These are phyloP conservation scores for Kluyveromyces sp. DNA, from an alignment of 1,139 yeast genomes.

Conservation along the genomic window DNA sequence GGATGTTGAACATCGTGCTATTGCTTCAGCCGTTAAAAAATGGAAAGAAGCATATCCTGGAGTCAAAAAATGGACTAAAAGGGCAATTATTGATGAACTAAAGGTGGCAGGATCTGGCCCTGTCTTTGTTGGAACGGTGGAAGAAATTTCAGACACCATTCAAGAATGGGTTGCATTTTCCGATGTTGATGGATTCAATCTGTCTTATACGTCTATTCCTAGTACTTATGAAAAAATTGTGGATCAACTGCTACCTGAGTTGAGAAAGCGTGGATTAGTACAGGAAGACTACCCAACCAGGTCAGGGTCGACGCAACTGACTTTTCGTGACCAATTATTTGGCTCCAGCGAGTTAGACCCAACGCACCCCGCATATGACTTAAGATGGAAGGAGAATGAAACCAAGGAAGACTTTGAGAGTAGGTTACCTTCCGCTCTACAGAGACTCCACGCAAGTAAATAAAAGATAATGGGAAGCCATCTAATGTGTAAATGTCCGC, in stretches of 20 bases:
- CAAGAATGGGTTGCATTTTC: slow-evolving; percentile 34
- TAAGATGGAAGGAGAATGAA: slow-evolving; percentile 39
- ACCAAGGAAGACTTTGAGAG: slow-evolving; percentile 36
- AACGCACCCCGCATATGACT: slow-evolving; percentile 36
- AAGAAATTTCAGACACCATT: slow-evolving; percentile 31
- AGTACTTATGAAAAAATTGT: slow-evolving; percentile 35
- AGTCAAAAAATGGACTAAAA: slow-evolving; percentile 27
- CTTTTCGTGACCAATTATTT: slow-evolving; percentile 26
- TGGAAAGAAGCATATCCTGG: slow-evolving; percentile 21
- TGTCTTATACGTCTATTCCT: slow-evolving; percentile 33
- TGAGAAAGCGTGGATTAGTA: slow-evolving; percentile 33
- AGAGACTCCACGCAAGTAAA: not conserved
- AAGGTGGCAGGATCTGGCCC: slow-evolving; percentile 33
- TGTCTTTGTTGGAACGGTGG: slow-evolving; percentile 30
- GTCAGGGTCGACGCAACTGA: slow-evolving; percentile 15
- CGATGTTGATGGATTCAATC: slow-evolving; percentile 36
- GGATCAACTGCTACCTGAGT: slow-evolving; percentile 34
- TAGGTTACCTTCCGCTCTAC: not conserved
- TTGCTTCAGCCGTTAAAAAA: slow-evolving; percentile 27
- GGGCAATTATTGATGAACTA: slow-evolving; percentile 22
- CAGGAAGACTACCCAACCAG: slow-evolving; percentile 33
- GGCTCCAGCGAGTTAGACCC: slow-evolving; percentile 15
- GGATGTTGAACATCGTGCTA: slow-evolving; percentile 26
- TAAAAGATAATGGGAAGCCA: no score
- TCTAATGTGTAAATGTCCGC: no score